Evolutionary conservation across 306 rosid species (phyloP).

Genomic region (Fragaria vesca): DNA sequence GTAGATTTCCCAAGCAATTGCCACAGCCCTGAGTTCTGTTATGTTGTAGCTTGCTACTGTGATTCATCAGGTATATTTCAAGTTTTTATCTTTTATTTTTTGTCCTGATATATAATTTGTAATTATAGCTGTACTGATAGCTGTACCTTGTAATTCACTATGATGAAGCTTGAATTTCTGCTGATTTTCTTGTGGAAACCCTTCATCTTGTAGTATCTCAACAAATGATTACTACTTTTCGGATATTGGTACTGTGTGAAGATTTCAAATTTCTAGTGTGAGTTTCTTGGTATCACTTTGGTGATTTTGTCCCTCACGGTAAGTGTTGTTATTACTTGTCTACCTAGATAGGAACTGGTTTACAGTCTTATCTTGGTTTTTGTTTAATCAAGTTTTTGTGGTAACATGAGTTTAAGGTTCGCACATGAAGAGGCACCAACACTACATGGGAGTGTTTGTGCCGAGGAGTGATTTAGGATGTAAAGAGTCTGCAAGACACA

Average conservation of each 20-base stretch:
- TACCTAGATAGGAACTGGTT: neutral
- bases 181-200: neutral
- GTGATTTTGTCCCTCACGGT: neutral
- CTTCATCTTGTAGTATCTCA: neutral
- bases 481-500: neutral
- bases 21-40: slow-evolving; percentile 10
- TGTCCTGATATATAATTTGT: neutral
- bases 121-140: neutral
- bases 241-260: neutral
- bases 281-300: neutral
- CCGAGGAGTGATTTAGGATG: neutral
- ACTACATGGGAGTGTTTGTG: neutral
- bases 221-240: neutral
- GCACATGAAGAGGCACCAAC: neutral
- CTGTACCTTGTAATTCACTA: slow-evolving; percentile 8
- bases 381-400: neutral
- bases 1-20: neutral
- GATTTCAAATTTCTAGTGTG: neutral
- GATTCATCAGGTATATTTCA: neutral
- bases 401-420: neutral
- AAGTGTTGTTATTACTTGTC: neutral
- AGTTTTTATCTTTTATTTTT: neutral
- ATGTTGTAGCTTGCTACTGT: slow-evolving; percentile 1
- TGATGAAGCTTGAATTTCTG: neutral
- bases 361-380: neutral